Conservation (phyloP, 176 grass and related monocot genomes). For the Zoysia japonica region DNA sequence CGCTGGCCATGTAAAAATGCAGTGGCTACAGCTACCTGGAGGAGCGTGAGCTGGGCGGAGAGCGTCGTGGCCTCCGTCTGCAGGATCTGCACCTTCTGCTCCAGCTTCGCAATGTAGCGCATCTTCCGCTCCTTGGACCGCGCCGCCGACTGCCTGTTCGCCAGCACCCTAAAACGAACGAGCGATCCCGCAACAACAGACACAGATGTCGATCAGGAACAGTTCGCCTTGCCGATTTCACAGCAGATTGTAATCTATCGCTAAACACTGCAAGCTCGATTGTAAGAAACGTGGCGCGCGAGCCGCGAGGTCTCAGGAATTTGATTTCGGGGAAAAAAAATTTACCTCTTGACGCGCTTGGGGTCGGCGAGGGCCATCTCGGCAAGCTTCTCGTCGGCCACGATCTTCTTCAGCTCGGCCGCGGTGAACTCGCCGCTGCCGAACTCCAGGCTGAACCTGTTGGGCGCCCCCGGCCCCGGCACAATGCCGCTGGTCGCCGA, state of each 20-base stretch:
- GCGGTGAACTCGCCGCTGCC: constrained; percentile 82
- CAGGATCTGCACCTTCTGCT: constrained; percentile 93
- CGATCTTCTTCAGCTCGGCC: constrained; percentile 97
- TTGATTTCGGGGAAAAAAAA: too few relatives aligned
- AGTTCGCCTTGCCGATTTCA: background rate
- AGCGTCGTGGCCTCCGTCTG: constrained; percentile 81
- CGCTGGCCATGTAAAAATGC: background rate
- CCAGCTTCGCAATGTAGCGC: constrained; percentile 84
- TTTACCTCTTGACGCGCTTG: constrained; percentile 91
- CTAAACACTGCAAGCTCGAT: background rate
- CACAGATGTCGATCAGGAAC: background rate
- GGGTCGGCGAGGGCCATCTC: constrained; percentile 96
- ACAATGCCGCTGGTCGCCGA: background rate
- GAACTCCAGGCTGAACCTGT: constrained; percentile 81
- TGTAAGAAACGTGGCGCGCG: too few relatives aligned
- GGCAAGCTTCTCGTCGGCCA: constrained; percentile 86
- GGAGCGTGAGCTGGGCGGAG: constrained; percentile 72
- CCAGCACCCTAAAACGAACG: constrained; percentile 60
- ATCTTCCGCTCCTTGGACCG: constrained; percentile 93
- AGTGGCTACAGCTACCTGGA: constrained; percentile 46
- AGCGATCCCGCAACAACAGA: background rate
- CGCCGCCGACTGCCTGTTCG: constrained; percentile 92
- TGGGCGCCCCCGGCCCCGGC: background rate
- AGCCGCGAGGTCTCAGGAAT: too few relatives aligned
- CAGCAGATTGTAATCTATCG: background rate